phyloP scores from a whole-genome alignment of 768 basidiomycete genomes.

The Pleurotus tuoliensis region DNA sequence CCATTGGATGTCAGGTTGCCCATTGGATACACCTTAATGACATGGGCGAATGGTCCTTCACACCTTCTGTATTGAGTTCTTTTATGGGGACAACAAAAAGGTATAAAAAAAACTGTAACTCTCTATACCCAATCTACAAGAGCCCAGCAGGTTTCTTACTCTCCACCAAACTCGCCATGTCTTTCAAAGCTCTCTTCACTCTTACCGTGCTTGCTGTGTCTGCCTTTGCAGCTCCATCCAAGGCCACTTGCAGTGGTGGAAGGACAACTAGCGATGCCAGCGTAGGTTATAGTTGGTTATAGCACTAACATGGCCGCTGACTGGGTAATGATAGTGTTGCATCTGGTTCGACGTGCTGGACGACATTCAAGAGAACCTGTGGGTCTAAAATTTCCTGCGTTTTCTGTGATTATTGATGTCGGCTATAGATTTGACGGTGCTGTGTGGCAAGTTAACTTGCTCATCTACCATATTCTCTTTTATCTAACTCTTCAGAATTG shows the following conservation, averaged over 20 bases:
- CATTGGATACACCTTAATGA: no score
- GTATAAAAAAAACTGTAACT: no score
- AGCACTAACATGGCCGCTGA: no score
- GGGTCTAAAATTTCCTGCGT: background rate
- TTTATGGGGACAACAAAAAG: no score
- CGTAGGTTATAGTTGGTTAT: background rate
- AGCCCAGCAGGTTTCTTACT: no score
- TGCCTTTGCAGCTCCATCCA: conserved; percentile 50
- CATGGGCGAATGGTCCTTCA: no score
- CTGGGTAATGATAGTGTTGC: conserved; percentile 20
- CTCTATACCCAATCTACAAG: no score
- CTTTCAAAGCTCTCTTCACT: conserved; percentile 2
- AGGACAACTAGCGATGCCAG: conserved; percentile 10
- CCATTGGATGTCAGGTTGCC: no score
- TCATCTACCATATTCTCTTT: background rate
- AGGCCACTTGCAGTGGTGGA: conserved; percentile 17
- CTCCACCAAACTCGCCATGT: background rate
- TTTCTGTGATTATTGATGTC: no score
- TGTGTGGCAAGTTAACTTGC: conserved; percentile 19
- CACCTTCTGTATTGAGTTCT: no score
- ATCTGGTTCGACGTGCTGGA: conserved; percentile 31
- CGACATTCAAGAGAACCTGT: conserved; percentile 29
- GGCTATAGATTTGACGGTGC: conserved; percentile 23
- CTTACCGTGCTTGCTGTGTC: conserved; percentile 6
- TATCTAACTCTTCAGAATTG: background rate